Conservation (phyloP, 371 early-diverging fungal genomes). For the Fennellomyces sp. region DNA sequence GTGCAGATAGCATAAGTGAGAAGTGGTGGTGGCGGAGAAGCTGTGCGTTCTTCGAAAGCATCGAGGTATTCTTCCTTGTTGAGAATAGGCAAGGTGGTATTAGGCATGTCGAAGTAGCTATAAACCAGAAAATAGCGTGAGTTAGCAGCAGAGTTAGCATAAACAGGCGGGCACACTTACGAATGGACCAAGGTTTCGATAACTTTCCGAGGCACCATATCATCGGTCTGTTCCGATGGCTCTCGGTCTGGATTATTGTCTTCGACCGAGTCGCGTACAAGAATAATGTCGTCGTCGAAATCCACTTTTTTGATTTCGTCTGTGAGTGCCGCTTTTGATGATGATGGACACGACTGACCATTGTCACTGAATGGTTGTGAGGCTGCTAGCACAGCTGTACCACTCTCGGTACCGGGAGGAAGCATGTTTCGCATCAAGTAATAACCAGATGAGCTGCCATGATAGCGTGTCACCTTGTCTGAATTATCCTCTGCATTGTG, state of each 20-base stretch:
- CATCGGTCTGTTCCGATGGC: constrained; percentile 19
- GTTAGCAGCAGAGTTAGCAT: not conserved
- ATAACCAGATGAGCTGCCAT: constrained; percentile 51
- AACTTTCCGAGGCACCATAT: constrained; percentile 29
- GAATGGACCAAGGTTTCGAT: constrained; percentile 24
- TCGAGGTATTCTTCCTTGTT: constrained; percentile 36
- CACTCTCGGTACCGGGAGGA: constrained; percentile 7
- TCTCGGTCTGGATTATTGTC: constrained; percentile 26
- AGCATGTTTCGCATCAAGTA: constrained; percentile 38
- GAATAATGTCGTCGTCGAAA: constrained; percentile 41
- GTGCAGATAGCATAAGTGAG: constrained; percentile 42
- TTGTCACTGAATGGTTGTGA: not conserved
- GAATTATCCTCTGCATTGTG: constrained; percentile 2
- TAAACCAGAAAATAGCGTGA: not conserved
- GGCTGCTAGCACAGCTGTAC: not conserved
- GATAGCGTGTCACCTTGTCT: constrained; percentile 33
- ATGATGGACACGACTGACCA: not conserved
- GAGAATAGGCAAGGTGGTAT: constrained; percentile 37
- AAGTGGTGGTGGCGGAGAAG: constrained; percentile 33
- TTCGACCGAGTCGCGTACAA: constrained; percentile 34
- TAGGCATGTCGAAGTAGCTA: constrained; percentile 33
- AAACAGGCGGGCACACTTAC: constrained; percentile 10
- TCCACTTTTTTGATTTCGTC: constrained; percentile 26
- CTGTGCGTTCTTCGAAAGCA: constrained; percentile 32
- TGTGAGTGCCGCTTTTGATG: not conserved